Evolutionary conservation across 108 stramenopile species (phyloP), one percentile per base, ranked within the genome.

Genomic region (Asterionellopsis glacialis): DNA sequence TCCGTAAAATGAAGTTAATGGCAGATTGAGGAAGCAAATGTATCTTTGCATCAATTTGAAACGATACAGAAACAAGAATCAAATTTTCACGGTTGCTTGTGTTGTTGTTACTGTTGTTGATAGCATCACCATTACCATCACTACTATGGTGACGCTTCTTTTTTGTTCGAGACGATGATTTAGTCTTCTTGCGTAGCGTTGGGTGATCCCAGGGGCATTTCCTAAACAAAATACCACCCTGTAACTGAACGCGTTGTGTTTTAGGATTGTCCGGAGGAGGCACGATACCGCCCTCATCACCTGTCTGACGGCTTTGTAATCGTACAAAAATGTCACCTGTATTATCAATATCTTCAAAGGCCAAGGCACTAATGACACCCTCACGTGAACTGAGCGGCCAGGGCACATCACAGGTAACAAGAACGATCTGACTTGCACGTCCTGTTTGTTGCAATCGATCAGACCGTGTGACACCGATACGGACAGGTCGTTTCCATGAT

Each of bases 131-230:
- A 33, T 33, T 33, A 33, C 33, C 33, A 33, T 33, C 7, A 33
- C 21, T 47, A 16, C 18, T 40, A 51, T 16, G 49, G 12, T 41
- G 15, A 48, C 63, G 61, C 47, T 42, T 40, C 16, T 40, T 40
- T 7, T 57, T 11, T 18, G 19, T 26, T 33, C 33, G 33, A 33
- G 33, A 33, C 33, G 33, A 33, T 7, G 5, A n/a, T n/a, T n/a
- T n/a, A n/a, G n/a, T 33, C 2, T 33, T 33, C 14, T 40, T 25
- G 43, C 18, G 25, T 49, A 72, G 41, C 39, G 62, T 51, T 10
- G 81, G 77, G 75, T 90, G 88, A 52, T 85, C 80, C 13, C 11
- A 23, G n/a, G 89, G 89, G 69, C 84, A 91, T 39, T 66, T 63
- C 39, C 80, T 72, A 53, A 91, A 75, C 13, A 85, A 33, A 51